Evolutionary conservation across 1,284 basidiomycete species (phyloP).

Genomic region (Psilocybe mexicana): DNA sequence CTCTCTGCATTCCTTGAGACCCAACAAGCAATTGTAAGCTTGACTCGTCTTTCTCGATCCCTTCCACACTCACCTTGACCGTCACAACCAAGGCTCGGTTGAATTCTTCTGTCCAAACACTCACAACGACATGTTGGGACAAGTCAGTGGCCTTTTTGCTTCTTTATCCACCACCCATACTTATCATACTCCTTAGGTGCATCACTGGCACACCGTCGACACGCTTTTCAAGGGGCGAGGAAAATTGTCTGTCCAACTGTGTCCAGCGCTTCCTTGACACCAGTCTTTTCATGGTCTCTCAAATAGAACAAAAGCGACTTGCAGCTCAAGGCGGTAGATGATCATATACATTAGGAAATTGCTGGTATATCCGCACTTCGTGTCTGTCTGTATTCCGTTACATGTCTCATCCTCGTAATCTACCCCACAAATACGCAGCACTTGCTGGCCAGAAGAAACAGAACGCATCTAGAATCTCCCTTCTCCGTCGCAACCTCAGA

Average conservation of each 20-base stretch:
- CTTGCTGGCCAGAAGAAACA: constrained; percentile 67
- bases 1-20: constrained; percentile 82
- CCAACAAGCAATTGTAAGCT: constrained; percentile 79
- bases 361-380: constrained; percentile 7
- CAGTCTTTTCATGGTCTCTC: constrained; percentile 84
- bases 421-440: constrained; percentile 53
- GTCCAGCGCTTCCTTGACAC: constrained; percentile 95
- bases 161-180: constrained; percentile 1
- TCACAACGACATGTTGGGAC: constrained; percentile 86
- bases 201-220: constrained; percentile 83
- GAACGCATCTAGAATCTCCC: constrained; percentile 66
- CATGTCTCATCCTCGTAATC: constrained; percentile 29
- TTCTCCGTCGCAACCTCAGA: constrained; percentile 48
- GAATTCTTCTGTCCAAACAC: constrained; percentile 67
- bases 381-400: constrained; percentile 20
- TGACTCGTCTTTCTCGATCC: constrained; percentile 28
- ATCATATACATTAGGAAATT: constrained; percentile 9
- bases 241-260: constrained; percentile 86
- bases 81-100: constrained; percentile 44
- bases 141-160: constrained; percentile 55
- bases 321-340: constrained; percentile 22
- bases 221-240: constrained; percentile 83
- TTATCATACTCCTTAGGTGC: constrained; percentile 56
- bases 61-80: constrained; percentile 11
- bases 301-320: constrained; percentile 57